phyloP scores from a whole-genome alignment of 2,329 filamentous ascomycete genomes.

The Akanthomyces uredinophilus region DNA sequence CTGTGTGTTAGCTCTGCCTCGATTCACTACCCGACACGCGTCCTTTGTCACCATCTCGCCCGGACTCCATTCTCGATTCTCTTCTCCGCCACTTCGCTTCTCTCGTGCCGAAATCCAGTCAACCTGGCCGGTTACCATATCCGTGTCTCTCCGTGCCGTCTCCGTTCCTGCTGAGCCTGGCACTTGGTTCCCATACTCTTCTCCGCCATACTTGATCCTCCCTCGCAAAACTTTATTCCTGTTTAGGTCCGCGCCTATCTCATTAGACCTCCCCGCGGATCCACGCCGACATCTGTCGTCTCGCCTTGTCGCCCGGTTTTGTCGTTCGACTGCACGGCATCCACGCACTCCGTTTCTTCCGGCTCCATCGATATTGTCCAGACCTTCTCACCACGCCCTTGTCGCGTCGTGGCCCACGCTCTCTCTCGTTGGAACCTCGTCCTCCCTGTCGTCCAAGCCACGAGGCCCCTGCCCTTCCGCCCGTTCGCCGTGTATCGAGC shows the following conservation, averaged over 20 bases:
- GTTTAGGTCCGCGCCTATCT: not conserved
- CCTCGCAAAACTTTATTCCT: conserved; percentile 8
- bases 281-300: not conserved
- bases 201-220: conserved; percentile 4
- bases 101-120: not conserved
- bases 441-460: not conserved
- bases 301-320: not conserved
- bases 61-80: not conserved
- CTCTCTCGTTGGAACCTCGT: not conserved
- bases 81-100: not conserved
- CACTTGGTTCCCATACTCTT: not conserved
- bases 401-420: not conserved
- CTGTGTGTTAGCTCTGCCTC: conserved; percentile 5
- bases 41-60: not conserved
- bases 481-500: not conserved
- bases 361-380: not conserved
- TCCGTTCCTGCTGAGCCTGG: not conserved
- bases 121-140: not conserved
- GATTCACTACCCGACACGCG: not conserved
- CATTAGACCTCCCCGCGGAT: not conserved
- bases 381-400: not conserved
- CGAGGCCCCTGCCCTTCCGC: not conserved
- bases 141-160: not conserved
- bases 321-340: not conserved
- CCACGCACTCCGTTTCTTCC: not conserved